phyloP scores from a whole-genome alignment of 176 grass and related monocot genomes.

The Cenchrus fungigraminus region DNA sequence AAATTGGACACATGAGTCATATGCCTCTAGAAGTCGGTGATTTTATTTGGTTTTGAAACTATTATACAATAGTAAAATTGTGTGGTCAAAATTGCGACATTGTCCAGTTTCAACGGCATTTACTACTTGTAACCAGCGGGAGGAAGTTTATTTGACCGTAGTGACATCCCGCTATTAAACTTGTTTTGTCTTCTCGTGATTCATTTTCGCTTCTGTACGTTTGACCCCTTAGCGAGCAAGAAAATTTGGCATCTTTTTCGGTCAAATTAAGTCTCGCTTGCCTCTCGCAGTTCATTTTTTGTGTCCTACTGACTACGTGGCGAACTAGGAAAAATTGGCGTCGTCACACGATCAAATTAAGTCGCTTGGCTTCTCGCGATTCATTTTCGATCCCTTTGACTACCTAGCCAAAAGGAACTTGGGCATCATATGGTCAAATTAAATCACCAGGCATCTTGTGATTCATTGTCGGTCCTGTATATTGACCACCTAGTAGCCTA shows the following conservation, averaged over 20 bases:
- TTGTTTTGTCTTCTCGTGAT: neutral
- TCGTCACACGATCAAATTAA: neutral
- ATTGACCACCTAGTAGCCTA: too few species aligned
- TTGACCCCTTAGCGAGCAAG: too few species aligned
- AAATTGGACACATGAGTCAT: neutral
- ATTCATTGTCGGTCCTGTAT: too few species aligned
- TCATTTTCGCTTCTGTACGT: neutral
- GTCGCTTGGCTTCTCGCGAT: neutral
- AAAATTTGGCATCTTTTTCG: neutral
- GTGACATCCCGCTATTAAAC: neutral
- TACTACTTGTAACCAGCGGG: neutral
- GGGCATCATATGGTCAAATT: neutral
- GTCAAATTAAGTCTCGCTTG: neutral
- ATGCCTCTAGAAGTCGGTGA: neutral
- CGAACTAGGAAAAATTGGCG: neutral
- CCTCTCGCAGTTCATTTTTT: neutral
- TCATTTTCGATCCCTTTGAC: neutral
- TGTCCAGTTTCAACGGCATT: neutral
- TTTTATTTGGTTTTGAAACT: neutral
- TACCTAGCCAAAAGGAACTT: neutral
- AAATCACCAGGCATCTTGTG: neutral
- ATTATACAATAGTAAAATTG: too few species aligned
- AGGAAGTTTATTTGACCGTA: neutral
- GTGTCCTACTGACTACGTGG: too few species aligned
- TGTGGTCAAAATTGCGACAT: neutral